Percentiles rank a stretch among this genome's conserved stretches.
Evolutionary conservation across 1,284 basidiomycete genomes (phyloP).

Genomic region (Limonomyces culmigenus): DNA sequence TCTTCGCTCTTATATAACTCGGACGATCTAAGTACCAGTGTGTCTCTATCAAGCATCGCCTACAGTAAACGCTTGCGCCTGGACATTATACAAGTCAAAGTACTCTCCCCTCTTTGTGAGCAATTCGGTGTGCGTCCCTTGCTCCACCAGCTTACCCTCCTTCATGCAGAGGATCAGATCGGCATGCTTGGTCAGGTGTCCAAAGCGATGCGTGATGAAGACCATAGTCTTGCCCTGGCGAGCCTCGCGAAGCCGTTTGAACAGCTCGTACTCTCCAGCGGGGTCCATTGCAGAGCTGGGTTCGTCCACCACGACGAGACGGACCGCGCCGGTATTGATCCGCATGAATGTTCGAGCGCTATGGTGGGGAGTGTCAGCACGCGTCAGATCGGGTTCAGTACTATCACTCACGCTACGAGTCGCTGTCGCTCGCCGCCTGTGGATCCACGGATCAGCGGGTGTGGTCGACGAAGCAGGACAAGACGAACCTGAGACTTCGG

Average conservation of each 20-base stretch:
- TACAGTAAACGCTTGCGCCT: slow-evolving; percentile 1
- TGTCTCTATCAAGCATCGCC: too few relatives aligned
- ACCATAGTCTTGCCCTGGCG: slow-evolving; percentile 46
- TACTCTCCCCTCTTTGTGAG: neutral
- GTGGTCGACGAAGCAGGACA: slow-evolving; percentile 17
- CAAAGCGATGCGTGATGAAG: slow-evolving; percentile 55
- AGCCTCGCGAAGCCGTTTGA: slow-evolving; percentile 29
- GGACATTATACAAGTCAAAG: neutral
- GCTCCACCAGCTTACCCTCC: slow-evolving; percentile 1
- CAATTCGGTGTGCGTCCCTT: slow-evolving; percentile 2
- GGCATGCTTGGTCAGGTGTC: slow-evolving; percentile 43
- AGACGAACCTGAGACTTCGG: neutral
- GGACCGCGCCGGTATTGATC: slow-evolving; percentile 38
- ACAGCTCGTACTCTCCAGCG: slow-evolving; percentile 50
- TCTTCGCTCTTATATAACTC: too few relatives aligned
- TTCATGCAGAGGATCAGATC: slow-evolving; percentile 36
- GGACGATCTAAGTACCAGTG: too few relatives aligned
- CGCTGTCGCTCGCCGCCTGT: slow-evolving; percentile 69
- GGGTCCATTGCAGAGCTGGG: slow-evolving; percentile 63
- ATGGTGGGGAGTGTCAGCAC: too few relatives aligned
- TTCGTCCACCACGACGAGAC: slow-evolving; percentile 60
- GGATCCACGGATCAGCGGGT: too few relatives aligned
- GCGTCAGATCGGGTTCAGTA: neutral
- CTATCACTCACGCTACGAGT: slow-evolving; percentile 41
- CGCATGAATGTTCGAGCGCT: slow-evolving; percentile 70